Evolutionary conservation across 495 filamentous ascomycete species (phyloP), one percentile per base, ranked within the genome.

Genomic region (Aspergillus kassunensis): DNA sequence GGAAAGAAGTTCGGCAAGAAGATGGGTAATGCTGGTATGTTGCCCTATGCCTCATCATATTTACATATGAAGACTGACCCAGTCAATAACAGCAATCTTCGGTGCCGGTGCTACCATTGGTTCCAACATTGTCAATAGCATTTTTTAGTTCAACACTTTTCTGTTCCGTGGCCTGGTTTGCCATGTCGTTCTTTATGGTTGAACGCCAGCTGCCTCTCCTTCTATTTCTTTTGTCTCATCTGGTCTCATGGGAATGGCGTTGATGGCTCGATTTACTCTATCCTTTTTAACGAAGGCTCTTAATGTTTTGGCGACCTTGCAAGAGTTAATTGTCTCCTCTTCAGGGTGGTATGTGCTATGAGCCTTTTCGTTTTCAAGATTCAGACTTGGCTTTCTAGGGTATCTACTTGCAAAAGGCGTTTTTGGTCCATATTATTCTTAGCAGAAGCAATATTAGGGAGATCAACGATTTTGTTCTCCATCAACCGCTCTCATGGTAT

Each of bases 31-130:
- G 77, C 76, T 41, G 74, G 75, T 80, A 69, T 12, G 76, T 36
- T 23, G 10, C 25, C 29, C 24, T n/a, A n/a, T n/a, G n/a, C n/a
- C n/a, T n/a, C n/a, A n/a, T n/a, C n/a, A n/a, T n/a, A n/a, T n/a
- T n/a, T n/a, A n/a, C 23, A 1, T 34, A 27, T 10, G 35, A 8
- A 40, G 31, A 21, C 50, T 57, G 24, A 52, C 40, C 53, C 56
- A 43, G 66, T 33, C 35, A 24, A 23, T 40, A 53, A 35, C 61
- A 75, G 79, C 80, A 20, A 86, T 89, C 55, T 90, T 89, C 61
- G 88, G 87, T 54, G 87, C 88, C 37, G 91, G 91, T 61, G 91
- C 91, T 52, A 95, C 93, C 4, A 82, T 97, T 53, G 93, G 93
- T 24, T 80, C 84, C 49, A 91, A 96, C 54, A 85, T 97, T 62